Base-by-base conservation (phyloP, 2,329 filamentous ascomycete genomes). In the Talaromyces sp. region DNA sequence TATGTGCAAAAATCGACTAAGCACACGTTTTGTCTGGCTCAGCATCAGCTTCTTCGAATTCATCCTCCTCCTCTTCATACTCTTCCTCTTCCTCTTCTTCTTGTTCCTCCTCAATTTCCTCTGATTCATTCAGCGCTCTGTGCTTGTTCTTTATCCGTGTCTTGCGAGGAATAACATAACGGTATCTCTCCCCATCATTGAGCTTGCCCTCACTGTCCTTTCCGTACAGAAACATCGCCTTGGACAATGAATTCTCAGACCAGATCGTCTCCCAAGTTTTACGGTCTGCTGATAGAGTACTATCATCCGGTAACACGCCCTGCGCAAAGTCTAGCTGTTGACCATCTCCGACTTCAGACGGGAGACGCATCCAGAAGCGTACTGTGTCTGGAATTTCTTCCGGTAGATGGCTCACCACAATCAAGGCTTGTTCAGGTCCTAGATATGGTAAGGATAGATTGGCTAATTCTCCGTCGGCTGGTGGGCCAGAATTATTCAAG, bases 401-500 rank as follows among this genome's bases (percentile, higher is more conserved):
- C 68, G 88, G 89, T 67, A 94, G 84, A 79, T 99, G 95, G 67
- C 92, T 95, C 67, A 98, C 94, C 69, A 93, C 92, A n/a, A 98
- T 85, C 63, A 99, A 79, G 0, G 93, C 93, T 78, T 98, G 94
- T 25, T 86, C 77, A 4, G 59, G 40, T 13, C 60, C 64, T n/a
- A 66, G 38, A 15, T 66, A 63, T 7, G 64, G 64, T 8, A 66
- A 40, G 11, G 61, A 59, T 17, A 27, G 5, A 15, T 4, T 34
- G 25, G 38, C 47, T 36, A 25, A 43, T 19, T 62, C 19, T 17
- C 38, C 38, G 8, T 22, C 36, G 6, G 34, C 15, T 0, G 49
- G 29, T 3, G 53, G 64, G 13, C 62, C 65, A 38, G 69, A 90
- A 27, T 84, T 77, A 49, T 86, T 88, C 1, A 99, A 85, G 77